Evolutionary conservation across 2,329 filamentous ascomycete species (phyloP).

Genomic region (Talaromyces atroroseus): DNA sequence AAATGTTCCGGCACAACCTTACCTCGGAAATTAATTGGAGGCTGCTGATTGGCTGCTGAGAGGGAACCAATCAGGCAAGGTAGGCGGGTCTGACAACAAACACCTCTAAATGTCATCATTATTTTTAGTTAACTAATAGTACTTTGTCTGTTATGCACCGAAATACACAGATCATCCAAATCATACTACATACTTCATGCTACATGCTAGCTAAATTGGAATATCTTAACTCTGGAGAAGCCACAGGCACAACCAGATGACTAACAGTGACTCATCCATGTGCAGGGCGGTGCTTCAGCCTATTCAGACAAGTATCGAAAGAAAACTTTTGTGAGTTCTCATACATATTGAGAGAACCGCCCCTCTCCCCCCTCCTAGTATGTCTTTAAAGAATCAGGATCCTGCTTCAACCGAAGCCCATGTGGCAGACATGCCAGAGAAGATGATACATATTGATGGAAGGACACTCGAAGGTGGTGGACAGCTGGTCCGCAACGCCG

Average conservation of each 20-base stretch:
- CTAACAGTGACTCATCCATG: neutral
- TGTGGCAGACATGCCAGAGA: neutral
- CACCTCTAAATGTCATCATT: neutral
- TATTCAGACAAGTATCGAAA: too few relatives aligned
- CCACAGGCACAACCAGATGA: neutral
- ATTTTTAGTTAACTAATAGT: neutral
- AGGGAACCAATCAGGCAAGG: slow-evolving; percentile 1
- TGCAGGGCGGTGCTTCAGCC: too few relatives aligned
- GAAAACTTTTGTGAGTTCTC: too few relatives aligned
- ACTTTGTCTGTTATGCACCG: neutral
- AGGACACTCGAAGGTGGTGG: slow-evolving; percentile 58
- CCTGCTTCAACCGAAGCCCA: neutral
- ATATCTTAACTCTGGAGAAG: neutral
- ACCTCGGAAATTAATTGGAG: neutral
- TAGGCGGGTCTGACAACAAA: neutral
- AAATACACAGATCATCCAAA: neutral
- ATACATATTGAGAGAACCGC: too few relatives aligned
- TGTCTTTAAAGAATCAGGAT: neutral
- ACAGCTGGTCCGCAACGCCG: slow-evolving; percentile 54
- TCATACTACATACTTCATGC: neutral
- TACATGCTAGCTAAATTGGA: neutral
- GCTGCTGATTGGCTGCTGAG: slow-evolving; percentile 1
- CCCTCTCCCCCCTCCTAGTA: neutral
- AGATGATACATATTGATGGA: slow-evolving; percentile 44
- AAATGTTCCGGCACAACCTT: neutral